Conservation (phyloP, 495 filamentous ascomycete species). For the Aspergillus homomorphus region DNA sequence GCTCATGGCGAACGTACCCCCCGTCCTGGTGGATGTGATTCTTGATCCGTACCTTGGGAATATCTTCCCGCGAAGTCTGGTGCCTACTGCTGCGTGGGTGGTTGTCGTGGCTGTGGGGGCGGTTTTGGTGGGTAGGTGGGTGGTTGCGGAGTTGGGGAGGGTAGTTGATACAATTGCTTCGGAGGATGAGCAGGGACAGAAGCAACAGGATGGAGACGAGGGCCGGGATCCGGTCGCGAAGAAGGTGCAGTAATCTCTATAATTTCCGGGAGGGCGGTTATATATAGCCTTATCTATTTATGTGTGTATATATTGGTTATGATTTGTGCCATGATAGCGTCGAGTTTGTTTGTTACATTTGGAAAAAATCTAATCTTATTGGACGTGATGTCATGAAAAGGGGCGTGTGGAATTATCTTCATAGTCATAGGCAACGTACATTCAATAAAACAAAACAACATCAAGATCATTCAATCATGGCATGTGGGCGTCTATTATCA, state of each 20-base stretch:
- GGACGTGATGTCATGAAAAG: too few species aligned
- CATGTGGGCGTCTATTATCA: not conserved
- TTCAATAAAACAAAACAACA: not conserved
- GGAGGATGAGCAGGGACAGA: slow-evolving; percentile 15
- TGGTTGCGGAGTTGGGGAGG: slow-evolving; percentile 28
- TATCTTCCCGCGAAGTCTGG: slow-evolving; percentile 64
- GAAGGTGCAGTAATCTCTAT: not conserved
- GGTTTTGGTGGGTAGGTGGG: slow-evolving; percentile 42
- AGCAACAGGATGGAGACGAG: slow-evolving; percentile 16
- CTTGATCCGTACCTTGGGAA: slow-evolving; percentile 81
- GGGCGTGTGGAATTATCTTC: not conserved
- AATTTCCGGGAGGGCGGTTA: not conserved
- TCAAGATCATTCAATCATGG: not conserved
- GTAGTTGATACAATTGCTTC: slow-evolving; percentile 14
- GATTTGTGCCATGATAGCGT: not conserved
- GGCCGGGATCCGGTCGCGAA: not conserved
- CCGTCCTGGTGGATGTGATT: slow-evolving; percentile 78
- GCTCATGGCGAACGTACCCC: slow-evolving; percentile 73
- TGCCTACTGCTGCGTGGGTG: slow-evolving; percentile 63
- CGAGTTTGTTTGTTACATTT: not conserved
- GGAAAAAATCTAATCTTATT: not conserved
- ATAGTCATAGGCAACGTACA: not conserved
- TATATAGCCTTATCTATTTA: not conserved
- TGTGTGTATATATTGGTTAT: not conserved
- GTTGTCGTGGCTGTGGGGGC: slow-evolving; percentile 51